These are phyloP conservation scores for Ceratocystis eucalypticola DNA, from an alignment of 2,329 filamentous ascomycete species.

Conservation along the genomic window DNA sequence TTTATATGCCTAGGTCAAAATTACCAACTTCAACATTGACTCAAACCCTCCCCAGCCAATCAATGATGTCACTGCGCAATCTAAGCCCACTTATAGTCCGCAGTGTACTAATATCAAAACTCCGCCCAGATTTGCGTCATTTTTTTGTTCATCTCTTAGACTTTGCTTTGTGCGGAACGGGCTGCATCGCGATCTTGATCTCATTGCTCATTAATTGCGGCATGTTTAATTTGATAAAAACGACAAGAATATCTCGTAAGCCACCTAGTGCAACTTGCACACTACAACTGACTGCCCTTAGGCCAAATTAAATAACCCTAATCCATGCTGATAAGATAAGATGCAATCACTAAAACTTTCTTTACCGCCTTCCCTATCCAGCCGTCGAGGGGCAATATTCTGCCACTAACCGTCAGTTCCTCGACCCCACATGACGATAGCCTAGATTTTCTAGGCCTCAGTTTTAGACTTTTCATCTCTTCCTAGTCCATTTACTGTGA, in stretches of 20 bases:
- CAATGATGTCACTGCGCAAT: neutral
- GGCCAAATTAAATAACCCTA: neutral
- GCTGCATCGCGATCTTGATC: neutral
- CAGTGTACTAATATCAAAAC: neutral
- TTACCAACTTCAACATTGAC: too few species aligned
- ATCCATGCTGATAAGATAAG: neutral
- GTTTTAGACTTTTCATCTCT: neutral
- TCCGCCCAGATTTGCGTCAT: slow-evolving; percentile 1
- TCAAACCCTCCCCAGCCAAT: neutral
- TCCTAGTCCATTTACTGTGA: neutral
- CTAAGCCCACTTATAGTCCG: neutral
- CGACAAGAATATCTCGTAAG: too few species aligned
- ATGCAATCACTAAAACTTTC: slow-evolving; percentile 6
- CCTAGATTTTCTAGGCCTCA: slow-evolving; percentile 13
- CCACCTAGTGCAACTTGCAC: neutral
- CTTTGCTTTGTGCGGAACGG: neutral
- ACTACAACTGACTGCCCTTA: neutral
- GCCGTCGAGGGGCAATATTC: slow-evolving; percentile 6
- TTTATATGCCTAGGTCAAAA: too few species aligned
- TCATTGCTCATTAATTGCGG: neutral
- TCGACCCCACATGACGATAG: slow-evolving; percentile 18
- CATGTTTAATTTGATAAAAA: too few species aligned
- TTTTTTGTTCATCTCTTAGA: neutral
- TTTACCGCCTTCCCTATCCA: slow-evolving; percentile 9
- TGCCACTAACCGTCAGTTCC: slow-evolving; percentile 8